Base-by-base conservation (phyloP, 1,139 yeast species). In the Diutina mesorugosa region DNA sequence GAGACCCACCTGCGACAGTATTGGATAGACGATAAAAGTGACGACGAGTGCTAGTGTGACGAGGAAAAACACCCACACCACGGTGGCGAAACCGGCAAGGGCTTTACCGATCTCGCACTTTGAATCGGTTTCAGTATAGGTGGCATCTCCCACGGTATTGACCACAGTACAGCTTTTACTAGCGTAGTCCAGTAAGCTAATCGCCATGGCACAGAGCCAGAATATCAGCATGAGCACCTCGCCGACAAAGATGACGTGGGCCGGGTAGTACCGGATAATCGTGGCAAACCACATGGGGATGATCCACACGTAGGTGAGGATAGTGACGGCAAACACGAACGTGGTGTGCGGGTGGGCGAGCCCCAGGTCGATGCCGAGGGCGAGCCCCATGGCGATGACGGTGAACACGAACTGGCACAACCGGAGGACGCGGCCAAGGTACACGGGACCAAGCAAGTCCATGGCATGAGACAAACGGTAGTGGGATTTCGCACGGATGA, bases 321-420 rank as follows among this genome's bases (percentile, higher is more conserved):
- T 50, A 30, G 53, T 32, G 14, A 50, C 41, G n/a, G 45, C 53
- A 32, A 50, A 50, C 21, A 50, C 16, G 21, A 7, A 50, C 14
- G 53, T 30, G 32, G 18, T 50, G 32, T 50, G 53, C 18, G 53
- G 53, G n/a, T 50, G 32, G 9, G 32, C 21, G 28, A 50, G 16
- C 29, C 7, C 8, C 41, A 38, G 32, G 32, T 50, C 53, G 21
- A 50, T 30, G 6, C 53, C 53, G 6, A 50, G n/a, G 28, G 53
- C 53, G 8, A 50, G 21, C 28, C 45, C 53, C 53, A 50, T 50
- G 53, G 45, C 16, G 32, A 50, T 50, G 45, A 50, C 10, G 53
- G 41, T 50, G 6, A 50, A 12, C 7, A 50, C 14, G 6, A 50
- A 38, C 45, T 29, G 28, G 45, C 32, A 12, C 45, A 12, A 45